Base-by-base conservation (phyloP, 2,329 filamentous ascomycete species). In the Zalaria obscura region DNA sequence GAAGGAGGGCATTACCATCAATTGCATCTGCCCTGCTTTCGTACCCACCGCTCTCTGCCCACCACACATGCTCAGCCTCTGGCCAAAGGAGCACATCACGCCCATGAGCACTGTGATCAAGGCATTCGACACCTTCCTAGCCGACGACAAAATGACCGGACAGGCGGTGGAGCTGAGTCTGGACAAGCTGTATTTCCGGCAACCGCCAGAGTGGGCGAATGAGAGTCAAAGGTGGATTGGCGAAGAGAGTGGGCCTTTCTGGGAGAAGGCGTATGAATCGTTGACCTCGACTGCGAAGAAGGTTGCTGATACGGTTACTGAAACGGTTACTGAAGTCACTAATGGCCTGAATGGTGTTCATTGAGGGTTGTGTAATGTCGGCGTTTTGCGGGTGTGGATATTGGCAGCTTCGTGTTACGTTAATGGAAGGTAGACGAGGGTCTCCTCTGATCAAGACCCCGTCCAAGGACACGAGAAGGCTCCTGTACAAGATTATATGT, bases 161-260 rank as follows among this genome's bases (percentile, higher is more conserved):
- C 55, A 65, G 47, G 53, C 53, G 5, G 61, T 66, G 9, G 65
- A 68, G 50, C 49, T 66, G 38, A 55, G 52, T 3, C 50, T 60
- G 42, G 62, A 62, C n/a, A 53, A 61, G 4, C 52, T 67, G 7
- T 60, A 59, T 38, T 64, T 66, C 40, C 57, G 62, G 38, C 45
- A 62, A 39, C 56, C 54, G 43, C 48, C 56, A 26, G 59, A 60
- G 9, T 66, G 55, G 48, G 51, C 54, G 5, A 62, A 63, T 46
- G 57, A 60, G 40, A 66, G 62, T 46, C 59, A 63, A 48, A 54
- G 51, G 39, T 66, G 60, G 57, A 53, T 60, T 43, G 56, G 54
- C 2, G 38, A 46, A 26, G 46, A 60, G 46, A 54, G 55, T 41
- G 38, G 49, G 38, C 47, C 7, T 7, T 32, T 62, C 32, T 63